A percentile compares a stretch with the other conserved stretches of the same genome.
Conservation (phyloP, 257 asterid species). For the Solanum commersonii region DNA sequence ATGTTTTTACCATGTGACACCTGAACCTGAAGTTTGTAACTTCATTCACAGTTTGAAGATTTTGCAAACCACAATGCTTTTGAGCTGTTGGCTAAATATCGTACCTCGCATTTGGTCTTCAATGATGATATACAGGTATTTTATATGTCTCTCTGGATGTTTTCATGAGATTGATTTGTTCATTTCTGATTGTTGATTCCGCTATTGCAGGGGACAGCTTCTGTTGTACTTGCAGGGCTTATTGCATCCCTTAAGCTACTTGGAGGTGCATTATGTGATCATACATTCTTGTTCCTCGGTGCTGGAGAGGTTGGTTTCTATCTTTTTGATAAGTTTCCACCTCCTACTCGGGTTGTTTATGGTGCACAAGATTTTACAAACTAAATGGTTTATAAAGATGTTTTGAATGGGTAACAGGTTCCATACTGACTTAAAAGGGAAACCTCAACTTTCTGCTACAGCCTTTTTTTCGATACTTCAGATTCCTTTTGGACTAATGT, state of each 20-base stretch:
- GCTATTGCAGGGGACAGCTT: slow-evolving; percentile 77
- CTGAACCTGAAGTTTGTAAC: neutral
- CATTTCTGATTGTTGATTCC: neutral
- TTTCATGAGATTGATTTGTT: neutral
- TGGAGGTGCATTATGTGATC: slow-evolving; percentile 79
- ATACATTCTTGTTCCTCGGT: slow-evolving; percentile 85
- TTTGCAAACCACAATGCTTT: slow-evolving; percentile 97
- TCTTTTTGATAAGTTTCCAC: neutral
- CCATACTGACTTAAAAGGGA: neutral
- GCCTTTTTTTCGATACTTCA: neutral
- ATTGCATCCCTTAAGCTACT: slow-evolving; percentile 69
- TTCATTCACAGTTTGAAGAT: slow-evolving; percentile 72
- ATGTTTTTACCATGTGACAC: neutral
- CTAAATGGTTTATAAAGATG: neutral
- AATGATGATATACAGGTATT: slow-evolving; percentile 92
- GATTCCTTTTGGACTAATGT: neutral
- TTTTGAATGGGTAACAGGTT: neutral
- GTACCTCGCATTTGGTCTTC: slow-evolving; percentile 83
- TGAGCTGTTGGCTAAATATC: slow-evolving; percentile 86
- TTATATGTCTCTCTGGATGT: neutral
- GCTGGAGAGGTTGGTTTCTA: slow-evolving; percentile 75
- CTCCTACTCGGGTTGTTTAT: neutral
- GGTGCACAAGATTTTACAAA: neutral
- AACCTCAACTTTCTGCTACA: neutral
- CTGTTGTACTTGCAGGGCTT: slow-evolving; percentile 93